Evolutionary conservation across 2,329 filamentous ascomycete genomes (phyloP).

Genomic region (Escovopsis sp.): DNA sequence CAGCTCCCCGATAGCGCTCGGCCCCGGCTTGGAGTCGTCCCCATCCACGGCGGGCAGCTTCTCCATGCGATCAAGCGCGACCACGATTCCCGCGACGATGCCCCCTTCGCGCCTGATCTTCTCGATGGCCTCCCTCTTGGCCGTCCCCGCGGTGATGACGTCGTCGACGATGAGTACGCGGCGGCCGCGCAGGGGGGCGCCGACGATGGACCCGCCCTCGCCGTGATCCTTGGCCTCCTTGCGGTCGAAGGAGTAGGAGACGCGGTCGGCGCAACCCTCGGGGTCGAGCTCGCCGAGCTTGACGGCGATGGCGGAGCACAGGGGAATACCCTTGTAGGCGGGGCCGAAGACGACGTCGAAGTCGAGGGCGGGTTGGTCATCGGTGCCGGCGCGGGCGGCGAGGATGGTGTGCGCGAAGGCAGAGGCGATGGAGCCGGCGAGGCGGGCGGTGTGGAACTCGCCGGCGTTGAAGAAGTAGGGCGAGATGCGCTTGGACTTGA

Average conservation of each 20-base stretch:
- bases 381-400: constrained; percentile 25
- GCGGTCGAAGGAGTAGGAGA: constrained; percentile 83
- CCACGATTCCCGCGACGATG: constrained; percentile 69
- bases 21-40: constrained; percentile 53
- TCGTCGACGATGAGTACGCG: constrained; percentile 85
- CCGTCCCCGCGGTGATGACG: constrained; percentile 89
- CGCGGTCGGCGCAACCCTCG: constrained; percentile 43
- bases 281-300: constrained; percentile 58
- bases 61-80: constrained; percentile 78
- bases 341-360: constrained; percentile 87
- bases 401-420: constrained; percentile 62
- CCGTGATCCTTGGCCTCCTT: constrained; percentile 96
- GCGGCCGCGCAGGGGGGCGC: constrained; percentile 71
- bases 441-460: constrained; percentile 66
- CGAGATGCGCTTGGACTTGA: constrained; percentile 83
- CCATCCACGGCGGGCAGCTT: constrained; percentile 51
- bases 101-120: constrained; percentile 82
- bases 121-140: constrained; percentile 79
- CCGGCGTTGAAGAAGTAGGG: constrained; percentile 98
- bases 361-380: too few relatives aligned
- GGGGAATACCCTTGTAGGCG: constrained; percentile 92
- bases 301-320: constrained; percentile 63
- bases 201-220: constrained; percentile 86
- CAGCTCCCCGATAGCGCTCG: constrained; percentile 75
- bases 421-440: constrained; percentile 61